Evolutionary conservation across 208 protist genomes (phyloP), one percentile per base, ranked within the genome.

Genomic region (Crithidia mellificae): DNA sequence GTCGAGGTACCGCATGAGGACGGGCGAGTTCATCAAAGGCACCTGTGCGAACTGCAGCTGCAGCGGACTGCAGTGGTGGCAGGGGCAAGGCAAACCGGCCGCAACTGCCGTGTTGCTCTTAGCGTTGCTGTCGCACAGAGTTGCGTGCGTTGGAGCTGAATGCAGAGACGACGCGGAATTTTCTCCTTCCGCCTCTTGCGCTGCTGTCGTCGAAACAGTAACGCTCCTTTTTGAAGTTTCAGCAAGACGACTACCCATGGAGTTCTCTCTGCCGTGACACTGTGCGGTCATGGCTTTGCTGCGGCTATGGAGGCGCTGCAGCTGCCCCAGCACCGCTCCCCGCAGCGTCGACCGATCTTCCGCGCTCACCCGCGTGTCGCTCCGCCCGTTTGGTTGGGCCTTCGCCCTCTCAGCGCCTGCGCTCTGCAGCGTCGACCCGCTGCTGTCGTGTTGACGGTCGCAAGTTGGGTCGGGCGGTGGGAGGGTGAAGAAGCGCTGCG

Each of bases 401-500:
- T n/a, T n/a, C n/a, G n/a, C n/a, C n/a, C n/a, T n/a, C n/a, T n/a
- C n/a, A n/a, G n/a, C n/a, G n/a, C n/a, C n/a, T n/a, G n/a, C n/a
- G n/a, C n/a, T n/a, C n/a, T n/a, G n/a, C n/a, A n/a, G n/a, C n/a
- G n/a, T n/a, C n/a, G n/a, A n/a, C n/a, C n/a, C n/a, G n/a, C n/a
- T n/a, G n/a, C n/a, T n/a, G n/a, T n/a, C n/a, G n/a, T n/a, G n/a
- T n/a, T n/a, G n/a, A n/a, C n/a, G n/a, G n/a, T n/a, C n/a, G n/a
- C n/a, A n/a, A n/a, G n/a, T n/a, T n/a, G n/a, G n/a, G n/a, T n/a
- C n/a, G n/a, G 68, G 51, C 12, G 80, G 81, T 9, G 73, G 71
- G 0, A 86, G 56, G 52, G 69, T 58, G 24, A 82, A 85, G n/a
- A 80, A 76, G n/a, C 80, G 81, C 70, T 80, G 63, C 39, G 51